phyloP scores from a whole-genome alignment of 805 yeast genomes.

The Zygosaccharomyces lentus region DNA sequence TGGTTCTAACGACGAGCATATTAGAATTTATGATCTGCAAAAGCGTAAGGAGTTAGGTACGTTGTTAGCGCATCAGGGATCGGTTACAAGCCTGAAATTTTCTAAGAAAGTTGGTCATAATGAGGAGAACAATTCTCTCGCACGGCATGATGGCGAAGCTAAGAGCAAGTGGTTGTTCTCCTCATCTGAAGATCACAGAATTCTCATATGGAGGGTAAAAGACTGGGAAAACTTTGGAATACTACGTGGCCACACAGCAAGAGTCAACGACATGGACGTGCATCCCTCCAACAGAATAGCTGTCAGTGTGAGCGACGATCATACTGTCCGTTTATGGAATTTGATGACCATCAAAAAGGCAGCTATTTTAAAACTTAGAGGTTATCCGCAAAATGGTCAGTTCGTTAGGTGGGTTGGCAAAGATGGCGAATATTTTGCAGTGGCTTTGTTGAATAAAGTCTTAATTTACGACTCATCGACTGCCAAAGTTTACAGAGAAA shows the following conservation, averaged over 20 bases:
- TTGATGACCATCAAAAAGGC: constrained; percentile 96
- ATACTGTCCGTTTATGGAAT: constrained; percentile 86
- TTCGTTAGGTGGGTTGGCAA: constrained; percentile 60
- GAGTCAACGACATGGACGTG: constrained; percentile 77
- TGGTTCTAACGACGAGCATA: constrained; percentile 94
- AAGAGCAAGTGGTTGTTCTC: constrained; percentile 75
- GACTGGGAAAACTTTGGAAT: constrained; percentile 94
- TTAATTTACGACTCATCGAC: constrained; percentile 60
- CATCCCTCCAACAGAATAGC: constrained; percentile 92
- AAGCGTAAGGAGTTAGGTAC: constrained; percentile 93
- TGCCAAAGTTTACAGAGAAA: constrained; percentile 53
- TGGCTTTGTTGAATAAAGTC: constrained; percentile 65
- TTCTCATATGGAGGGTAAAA: constrained; percentile 89
- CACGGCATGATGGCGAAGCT: constrained; percentile 36
- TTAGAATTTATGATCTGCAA: constrained; percentile 88
- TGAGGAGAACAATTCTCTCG: constrained; percentile 20
- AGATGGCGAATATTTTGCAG: constrained; percentile 66
- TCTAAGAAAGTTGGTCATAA: constrained; percentile 43
- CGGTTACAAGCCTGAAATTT: constrained; percentile 73
- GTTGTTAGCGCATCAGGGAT: constrained; percentile 81
- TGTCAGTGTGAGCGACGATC: constrained; percentile 80
- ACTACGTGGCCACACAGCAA: constrained; percentile 83
- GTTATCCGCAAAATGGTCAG: constrained; percentile 63
- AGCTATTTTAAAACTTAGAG: constrained; percentile 67
- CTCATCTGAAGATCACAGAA: constrained; percentile 86